Base-by-base conservation (phyloP, 2,329 filamentous ascomycete genomes). In the Domatiomyces catenatus region DNA sequence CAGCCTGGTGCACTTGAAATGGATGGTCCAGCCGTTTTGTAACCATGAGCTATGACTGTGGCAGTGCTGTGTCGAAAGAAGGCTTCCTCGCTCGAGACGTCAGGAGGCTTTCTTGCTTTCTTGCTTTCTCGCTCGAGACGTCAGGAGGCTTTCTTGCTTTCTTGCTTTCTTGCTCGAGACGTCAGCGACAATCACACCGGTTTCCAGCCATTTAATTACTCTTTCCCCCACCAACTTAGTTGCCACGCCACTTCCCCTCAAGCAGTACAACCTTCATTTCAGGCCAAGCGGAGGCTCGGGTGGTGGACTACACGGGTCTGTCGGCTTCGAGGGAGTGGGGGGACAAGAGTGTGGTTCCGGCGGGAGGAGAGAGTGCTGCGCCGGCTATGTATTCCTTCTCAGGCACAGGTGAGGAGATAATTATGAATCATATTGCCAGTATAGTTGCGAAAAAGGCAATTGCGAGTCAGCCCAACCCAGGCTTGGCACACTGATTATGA, bases 241-340 rank as follows among this genome's bases (percentile, higher is more conserved):
- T n/a, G n/a, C n/a, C n/a, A n/a, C n/a, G n/a, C n/a, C n/a, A n/a
- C n/a, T n/a, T n/a, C n/a, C n/a, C n/a, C n/a, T n/a, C n/a, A n/a
- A n/a, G n/a, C n/a, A n/a, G n/a, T n/a, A 67, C 69, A n/a, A 87
- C 0, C 71, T 76, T 1, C 59, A 61, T 0, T 58, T 69, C 72
- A 1, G 75, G 77, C 1, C 66, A 70, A 8, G 65, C 69, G 46
- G 81, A 81, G 2, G 78, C 84, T 59, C 65, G 94, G 1, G 70
- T 94, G 1, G 70, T 96, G 58, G 96, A 96, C 64, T 86, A 86
- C 58, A 90, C 88, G 0, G 90, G 89, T 0, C 71, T 96, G 6
- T 75, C 82, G 6, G 81, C 88, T 0, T 75, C 75, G 44, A 81
- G 75, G 90, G 90, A 39, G 89, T 96, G 0, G 72, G 77, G 77